Percentiles rank a stretch among this genome's conserved stretches.
These are phyloP conservation scores for Rhodotorula graminis DNA, from an alignment of 768 basidiomycete species.

Conservation along the genomic window DNA sequence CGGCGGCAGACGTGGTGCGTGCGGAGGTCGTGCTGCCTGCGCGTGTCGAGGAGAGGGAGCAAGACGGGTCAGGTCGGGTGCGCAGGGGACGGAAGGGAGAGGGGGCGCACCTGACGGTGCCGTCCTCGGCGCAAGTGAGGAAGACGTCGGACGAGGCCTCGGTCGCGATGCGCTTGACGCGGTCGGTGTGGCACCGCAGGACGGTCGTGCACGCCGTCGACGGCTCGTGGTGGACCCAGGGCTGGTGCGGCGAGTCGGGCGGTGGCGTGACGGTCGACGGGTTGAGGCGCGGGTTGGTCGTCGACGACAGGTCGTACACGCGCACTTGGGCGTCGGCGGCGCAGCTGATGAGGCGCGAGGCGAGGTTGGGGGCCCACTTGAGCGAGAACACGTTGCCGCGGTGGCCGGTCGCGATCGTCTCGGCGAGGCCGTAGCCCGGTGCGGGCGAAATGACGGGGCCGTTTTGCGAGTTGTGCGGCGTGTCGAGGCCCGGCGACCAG, in stretches of 20 bases:
- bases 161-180: slow-evolving; percentile 40
- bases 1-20: background rate
- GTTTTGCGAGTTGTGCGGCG: background rate
- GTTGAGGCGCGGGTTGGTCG: slow-evolving; percentile 12
- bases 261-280: background rate
- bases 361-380: slow-evolving; percentile 32
- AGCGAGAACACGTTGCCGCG: slow-evolving; percentile 41
- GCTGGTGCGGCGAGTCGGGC: background rate
- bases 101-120: slow-evolving; percentile 21
- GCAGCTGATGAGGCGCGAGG: slow-evolving; percentile 25
- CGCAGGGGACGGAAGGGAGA: no score
- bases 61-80: no score
- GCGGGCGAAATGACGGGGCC: background rate
- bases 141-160: slow-evolving; percentile 33
- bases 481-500: slow-evolving; percentile 18
- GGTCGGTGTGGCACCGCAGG: slow-evolving; percentile 37
- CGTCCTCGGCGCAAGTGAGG: slow-evolving; percentile 42
- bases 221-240: slow-evolving; percentile 6
- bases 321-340: slow-evolving; percentile 39
- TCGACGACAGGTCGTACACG: slow-evolving; percentile 38
- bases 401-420: slow-evolving; percentile 35
- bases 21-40: slow-evolving; percentile 5
- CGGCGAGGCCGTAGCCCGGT: slow-evolving; percentile 6
- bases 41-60: no score
- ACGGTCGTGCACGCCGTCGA: slow-evolving; percentile 26